phyloP scores from a whole-genome alignment of 1,139 yeast species.

The Candida tetrigidarum region DNA sequence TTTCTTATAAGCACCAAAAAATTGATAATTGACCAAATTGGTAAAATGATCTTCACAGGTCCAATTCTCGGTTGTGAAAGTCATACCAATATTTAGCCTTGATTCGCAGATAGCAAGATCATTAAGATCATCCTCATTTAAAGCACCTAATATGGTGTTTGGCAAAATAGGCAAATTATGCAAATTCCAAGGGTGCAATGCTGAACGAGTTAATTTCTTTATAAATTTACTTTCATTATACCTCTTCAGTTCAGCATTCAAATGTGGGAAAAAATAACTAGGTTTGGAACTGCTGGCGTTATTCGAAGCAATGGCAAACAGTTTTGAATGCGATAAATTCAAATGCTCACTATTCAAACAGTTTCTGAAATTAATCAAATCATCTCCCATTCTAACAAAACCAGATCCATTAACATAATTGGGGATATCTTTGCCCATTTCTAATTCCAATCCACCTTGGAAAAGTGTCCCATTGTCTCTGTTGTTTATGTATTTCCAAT shows the following conservation, averaged over 20 bases:
- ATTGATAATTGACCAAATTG: slow-evolving; percentile 67
- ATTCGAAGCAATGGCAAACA: slow-evolving; percentile 1
- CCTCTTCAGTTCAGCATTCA: slow-evolving; percentile 13
- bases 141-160: slow-evolving; percentile 52
- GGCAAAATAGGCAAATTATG: slow-evolving; percentile 64
- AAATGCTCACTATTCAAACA: slow-evolving; percentile 16
- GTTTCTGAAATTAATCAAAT: slow-evolving; percentile 16
- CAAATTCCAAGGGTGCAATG: slow-evolving; percentile 69
- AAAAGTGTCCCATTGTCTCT: slow-evolving; percentile 12
- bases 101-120: slow-evolving; percentile 40
- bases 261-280: slow-evolving; percentile 1
- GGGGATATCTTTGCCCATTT: slow-evolving; percentile 32
- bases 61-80: slow-evolving; percentile 77
- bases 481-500: slow-evolving; percentile 34
- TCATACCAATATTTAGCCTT: slow-evolving; percentile 55
- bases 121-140: slow-evolving; percentile 43
- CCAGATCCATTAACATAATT: slow-evolving; percentile 19
- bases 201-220: slow-evolving; percentile 23
- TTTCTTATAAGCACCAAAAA: slow-evolving; percentile 69
- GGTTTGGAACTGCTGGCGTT: slow-evolving; percentile 1
- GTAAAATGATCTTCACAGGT: slow-evolving; percentile 75
- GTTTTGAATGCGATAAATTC: slow-evolving; percentile 12
- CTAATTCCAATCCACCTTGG: slow-evolving; percentile 34
- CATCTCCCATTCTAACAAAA: slow-evolving; percentile 19
- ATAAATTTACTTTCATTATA: slow-evolving; percentile 28